phyloP scores from a whole-genome alignment of 106 monocot genomes.

The Dendrobium huoshanense region DNA sequence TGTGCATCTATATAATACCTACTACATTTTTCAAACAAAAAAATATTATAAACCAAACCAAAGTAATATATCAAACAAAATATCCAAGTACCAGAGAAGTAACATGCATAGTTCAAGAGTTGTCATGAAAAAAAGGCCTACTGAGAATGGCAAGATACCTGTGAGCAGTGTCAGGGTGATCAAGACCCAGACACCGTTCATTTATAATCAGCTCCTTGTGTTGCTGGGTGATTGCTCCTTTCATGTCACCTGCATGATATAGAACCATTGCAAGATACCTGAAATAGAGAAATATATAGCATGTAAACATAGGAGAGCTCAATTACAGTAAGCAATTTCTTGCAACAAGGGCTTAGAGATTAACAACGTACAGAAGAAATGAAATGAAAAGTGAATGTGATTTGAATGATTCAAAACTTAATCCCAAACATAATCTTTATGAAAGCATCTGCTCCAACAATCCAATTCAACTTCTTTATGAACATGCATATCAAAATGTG shows the following conservation, averaged over 20 bases:
- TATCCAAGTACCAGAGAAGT: neutral
- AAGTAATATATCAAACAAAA: neutral
- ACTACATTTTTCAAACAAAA: neutral
- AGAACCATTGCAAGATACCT: constrained; percentile 98
- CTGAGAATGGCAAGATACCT: constrained; percentile 21
- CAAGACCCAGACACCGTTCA: constrained; percentile 89
- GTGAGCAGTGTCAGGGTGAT: constrained; percentile 97
- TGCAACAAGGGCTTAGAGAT: neutral
- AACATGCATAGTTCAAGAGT: neutral
- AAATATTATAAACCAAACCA: neutral
- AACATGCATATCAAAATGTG: neutral
- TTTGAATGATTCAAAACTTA: neutral
- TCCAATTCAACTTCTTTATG: neutral
- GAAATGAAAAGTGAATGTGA: neutral
- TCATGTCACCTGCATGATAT: constrained; percentile 91
- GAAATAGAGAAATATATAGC: constrained; percentile 10
- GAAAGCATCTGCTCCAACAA: neutral
- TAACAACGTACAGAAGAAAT: neutral
- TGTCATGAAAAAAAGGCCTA: neutral
- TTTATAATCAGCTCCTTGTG: constrained; percentile 98
- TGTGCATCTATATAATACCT: neutral
- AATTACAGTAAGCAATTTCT: neutral
- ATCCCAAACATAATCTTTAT: neutral
- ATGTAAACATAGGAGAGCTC: neutral
- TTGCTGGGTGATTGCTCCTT: constrained; percentile 94